Evolutionary conservation across 2,329 filamentous ascomycete species (phyloP).

Genomic region (Gaeumannomyces tritici): DNA sequence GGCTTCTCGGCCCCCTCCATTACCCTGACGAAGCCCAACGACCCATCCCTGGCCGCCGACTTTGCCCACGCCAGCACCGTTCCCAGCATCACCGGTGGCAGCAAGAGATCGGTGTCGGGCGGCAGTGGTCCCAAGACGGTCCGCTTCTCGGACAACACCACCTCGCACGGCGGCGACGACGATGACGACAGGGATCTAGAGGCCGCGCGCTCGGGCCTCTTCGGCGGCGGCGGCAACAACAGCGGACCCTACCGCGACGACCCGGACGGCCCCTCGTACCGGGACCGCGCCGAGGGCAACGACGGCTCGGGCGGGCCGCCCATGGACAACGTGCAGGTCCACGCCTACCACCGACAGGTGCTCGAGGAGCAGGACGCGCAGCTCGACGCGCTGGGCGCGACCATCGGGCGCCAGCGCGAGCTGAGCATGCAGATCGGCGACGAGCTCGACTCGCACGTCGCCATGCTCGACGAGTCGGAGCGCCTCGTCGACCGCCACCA

Average conservation of each 20-base stretch:
- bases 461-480: conserved; percentile 85
- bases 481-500: conserved; percentile 73
- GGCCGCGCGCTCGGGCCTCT: conserved; percentile 22
- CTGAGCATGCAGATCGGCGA: conserved; percentile 93
- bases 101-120: conserved; percentile 14
- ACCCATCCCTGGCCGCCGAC: conserved; percentile 50
- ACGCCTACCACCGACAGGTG: conserved; percentile 72
- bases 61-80: conserved; percentile 52
- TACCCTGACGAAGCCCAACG: conserved; percentile 52
- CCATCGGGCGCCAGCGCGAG: conserved; percentile 82
- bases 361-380: conserved; percentile 88
- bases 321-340: conserved; percentile 76
- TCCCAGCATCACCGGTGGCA: conserved; percentile 21
- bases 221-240: conserved; percentile 12
- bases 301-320: conserved; percentile 12
- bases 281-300: conserved; percentile 48
- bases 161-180: conserved; percentile 36
- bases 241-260: conserved; percentile 60
- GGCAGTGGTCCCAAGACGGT: conserved; percentile 55
- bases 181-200: conserved; percentile 40
- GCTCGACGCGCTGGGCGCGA: conserved; percentile 77
- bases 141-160: conserved; percentile 64
- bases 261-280: conserved; percentile 39
- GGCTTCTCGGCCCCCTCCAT: conserved; percentile 45
- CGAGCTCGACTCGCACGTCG: conserved; percentile 84